Evolutionary conservation across 306 rosid species (phyloP).

Genomic region (Casuarina equisetifolia): DNA sequence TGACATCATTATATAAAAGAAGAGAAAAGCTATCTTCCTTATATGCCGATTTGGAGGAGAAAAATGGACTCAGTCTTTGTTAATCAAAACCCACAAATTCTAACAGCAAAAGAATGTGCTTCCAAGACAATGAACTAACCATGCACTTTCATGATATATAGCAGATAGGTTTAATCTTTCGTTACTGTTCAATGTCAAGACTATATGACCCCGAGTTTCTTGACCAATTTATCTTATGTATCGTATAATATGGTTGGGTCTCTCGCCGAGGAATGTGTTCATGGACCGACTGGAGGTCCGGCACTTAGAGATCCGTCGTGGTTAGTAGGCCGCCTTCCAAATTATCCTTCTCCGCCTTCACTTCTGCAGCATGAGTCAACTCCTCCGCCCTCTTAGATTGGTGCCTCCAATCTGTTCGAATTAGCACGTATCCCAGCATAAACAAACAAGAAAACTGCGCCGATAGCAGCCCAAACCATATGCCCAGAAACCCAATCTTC

Average conservation of each 20-base stretch:
- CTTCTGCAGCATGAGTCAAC: slow-evolving; percentile 30
- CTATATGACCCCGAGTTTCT: slow-evolving; percentile 9
- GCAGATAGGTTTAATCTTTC: neutral
- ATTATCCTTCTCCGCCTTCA: slow-evolving; percentile 24
- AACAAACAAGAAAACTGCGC: slow-evolving; percentile 71
- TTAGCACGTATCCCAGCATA: slow-evolving; percentile 62
- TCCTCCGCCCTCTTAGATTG: slow-evolving; percentile 64
- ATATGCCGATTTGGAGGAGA: no score
- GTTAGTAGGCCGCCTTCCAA: slow-evolving; percentile 53
- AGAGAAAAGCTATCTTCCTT: no score
- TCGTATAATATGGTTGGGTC: neutral
- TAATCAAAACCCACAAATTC: no score
- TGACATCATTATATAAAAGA: no score
- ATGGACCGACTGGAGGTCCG: neutral
- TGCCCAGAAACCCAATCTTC: slow-evolving; percentile 59
- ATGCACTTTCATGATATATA: neutral
- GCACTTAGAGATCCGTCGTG: slow-evolving; percentile 37
- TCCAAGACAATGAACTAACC: slow-evolving; percentile 20
- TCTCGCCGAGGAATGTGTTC: slow-evolving; percentile 1
- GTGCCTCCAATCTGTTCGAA: slow-evolving; percentile 75
- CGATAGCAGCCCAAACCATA: slow-evolving; percentile 81
- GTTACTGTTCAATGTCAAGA: slow-evolving; percentile 7
- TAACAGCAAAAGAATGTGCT: neutral
- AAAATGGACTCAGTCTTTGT: no score
- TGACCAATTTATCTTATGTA: slow-evolving; percentile 19